Base-by-base conservation (phyloP, 306 rosid genomes). In the Cicer judaicum region DNA sequence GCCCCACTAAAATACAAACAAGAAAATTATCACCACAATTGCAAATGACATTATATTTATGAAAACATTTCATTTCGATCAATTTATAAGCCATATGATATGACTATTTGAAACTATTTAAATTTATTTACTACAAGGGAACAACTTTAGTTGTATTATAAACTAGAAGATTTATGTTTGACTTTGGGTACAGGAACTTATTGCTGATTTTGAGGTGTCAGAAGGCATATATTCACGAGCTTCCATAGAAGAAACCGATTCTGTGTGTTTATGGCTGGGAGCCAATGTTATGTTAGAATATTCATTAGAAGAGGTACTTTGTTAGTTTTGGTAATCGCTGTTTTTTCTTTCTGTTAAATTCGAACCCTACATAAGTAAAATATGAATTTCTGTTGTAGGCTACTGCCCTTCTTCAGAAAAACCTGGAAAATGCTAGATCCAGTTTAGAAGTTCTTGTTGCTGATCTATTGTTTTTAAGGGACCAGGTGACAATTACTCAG, bases 281-380 rank as follows among this genome's bases (percentile, higher is more conserved):
- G 98, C 98, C 29, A 93, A 91, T 44, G 93, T 93, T 83, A 93
- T 91, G 98, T 87, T 93, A 85, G 96, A 93, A 83, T 91, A 91
- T 82, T 89, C 98, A 79, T 80, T 84, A 80, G 93, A 89, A 54
- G 98, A 93, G 98, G 98, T 93, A 39, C 5, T 68, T 55, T 74
- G 68, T 41, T 78, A 43, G 12, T 74, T 55, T 56, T 69, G 65
- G 69, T 72, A 71, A 65, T 24, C 50, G 5, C 41, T 76, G 10
- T 59, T 50, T 68, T 42, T 64, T 14, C n/a, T 49, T 49, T 24
- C 11, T 64, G 8, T 52, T 55, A 44, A 72, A 47, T 14, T 52
- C 16, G 13, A 8, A 36, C 48, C 79, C 40, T 29, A 68, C 52
- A 21, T 73, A 72, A 15, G 39, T 59, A 57, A 61, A 65, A 16